Conservation (phyloP, 2,329 filamentous ascomycete species). For the Albifimbria verrucaria region DNA sequence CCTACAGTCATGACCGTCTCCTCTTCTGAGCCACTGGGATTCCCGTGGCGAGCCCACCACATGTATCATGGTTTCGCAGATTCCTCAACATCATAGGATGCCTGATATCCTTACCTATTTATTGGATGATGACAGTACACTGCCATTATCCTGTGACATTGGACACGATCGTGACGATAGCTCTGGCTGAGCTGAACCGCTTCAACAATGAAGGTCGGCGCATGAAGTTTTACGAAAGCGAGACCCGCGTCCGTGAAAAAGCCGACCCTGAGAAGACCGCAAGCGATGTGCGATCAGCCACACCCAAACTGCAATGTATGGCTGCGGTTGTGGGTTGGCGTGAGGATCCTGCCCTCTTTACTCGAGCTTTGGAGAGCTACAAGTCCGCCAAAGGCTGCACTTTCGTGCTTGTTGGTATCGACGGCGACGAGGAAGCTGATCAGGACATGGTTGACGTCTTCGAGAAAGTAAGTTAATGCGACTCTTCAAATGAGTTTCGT, state of each 20-base stretch:
- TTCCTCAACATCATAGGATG: conserved; percentile 15
- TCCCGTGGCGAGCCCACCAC: conserved; percentile 3
- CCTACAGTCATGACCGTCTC: no score
- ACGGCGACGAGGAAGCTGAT: conserved; percentile 17
- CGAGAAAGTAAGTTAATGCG: conserved; percentile 9
- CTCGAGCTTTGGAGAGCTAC: conserved; percentile 18
- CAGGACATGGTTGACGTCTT: conserved; percentile 21
- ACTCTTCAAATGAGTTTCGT: background rate
- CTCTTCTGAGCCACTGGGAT: background rate
- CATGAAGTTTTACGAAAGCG: conserved; percentile 10
- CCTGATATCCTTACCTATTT: conserved; percentile 13
- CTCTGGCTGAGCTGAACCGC: conserved; percentile 16
- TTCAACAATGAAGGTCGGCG: conserved; percentile 17
- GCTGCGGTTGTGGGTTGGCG: conserved; percentile 22
- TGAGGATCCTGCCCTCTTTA: conserved; percentile 19
- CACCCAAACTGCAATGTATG: conserved; percentile 13
- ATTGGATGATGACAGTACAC: conserved; percentile 14
- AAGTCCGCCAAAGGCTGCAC: conserved; percentile 9
- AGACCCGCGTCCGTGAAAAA: conserved; percentile 5
- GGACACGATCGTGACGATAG: conserved; percentile 16
- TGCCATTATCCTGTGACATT: conserved; percentile 19
- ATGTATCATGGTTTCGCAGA: conserved; percentile 12
- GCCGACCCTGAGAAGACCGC: conserved; percentile 11
- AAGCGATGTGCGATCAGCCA: conserved; percentile 6
- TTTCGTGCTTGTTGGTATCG: conserved; percentile 19